Evolutionary conservation across 1,139 yeast species (phyloP).

Genomic region (Tardiomyces blankii): DNA sequence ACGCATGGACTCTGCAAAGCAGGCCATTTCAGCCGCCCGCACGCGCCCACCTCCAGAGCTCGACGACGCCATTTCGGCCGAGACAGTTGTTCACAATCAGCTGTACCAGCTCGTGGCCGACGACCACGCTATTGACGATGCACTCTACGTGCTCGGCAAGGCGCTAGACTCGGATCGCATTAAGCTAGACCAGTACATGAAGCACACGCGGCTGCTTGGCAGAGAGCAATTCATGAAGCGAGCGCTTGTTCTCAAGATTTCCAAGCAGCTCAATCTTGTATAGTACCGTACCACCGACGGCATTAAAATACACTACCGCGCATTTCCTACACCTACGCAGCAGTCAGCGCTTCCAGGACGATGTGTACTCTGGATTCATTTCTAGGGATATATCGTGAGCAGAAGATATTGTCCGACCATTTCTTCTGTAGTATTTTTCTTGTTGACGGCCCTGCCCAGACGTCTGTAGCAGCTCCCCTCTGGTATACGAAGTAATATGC

Average conservation of each 20-base stretch:
- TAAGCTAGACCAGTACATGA: constrained; percentile 42
- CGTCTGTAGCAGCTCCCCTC: too few species aligned
- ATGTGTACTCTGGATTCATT: too few species aligned
- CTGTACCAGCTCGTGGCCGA: constrained; percentile 58
- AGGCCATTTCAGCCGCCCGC: constrained; percentile 23
- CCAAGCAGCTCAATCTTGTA: constrained; percentile 1
- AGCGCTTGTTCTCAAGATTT: constrained; percentile 18
- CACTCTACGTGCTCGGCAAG: constrained; percentile 48
- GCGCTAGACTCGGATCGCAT: constrained; percentile 39
- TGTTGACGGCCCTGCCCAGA: too few species aligned
- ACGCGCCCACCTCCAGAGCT: constrained; percentile 24
- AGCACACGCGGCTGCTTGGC: constrained; percentile 51
- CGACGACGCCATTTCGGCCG: constrained; percentile 35
- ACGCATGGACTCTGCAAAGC: constrained; percentile 20
- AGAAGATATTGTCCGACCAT: too few species aligned
- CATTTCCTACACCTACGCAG: too few species aligned
- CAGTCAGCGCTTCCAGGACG: too few species aligned
- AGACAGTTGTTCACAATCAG: constrained; percentile 38
- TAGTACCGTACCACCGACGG: too few species aligned
- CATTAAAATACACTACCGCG: too few species aligned
- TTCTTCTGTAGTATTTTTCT: too few species aligned
- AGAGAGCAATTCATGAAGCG: constrained; percentile 50
- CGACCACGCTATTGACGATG: constrained; percentile 60
- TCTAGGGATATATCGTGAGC: too few species aligned
- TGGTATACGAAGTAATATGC: too few species aligned